These are phyloP conservation scores for Gracilaria vermiculophylla DNA, from an alignment of 23 red algal species.

Conservation along the genomic window DNA sequence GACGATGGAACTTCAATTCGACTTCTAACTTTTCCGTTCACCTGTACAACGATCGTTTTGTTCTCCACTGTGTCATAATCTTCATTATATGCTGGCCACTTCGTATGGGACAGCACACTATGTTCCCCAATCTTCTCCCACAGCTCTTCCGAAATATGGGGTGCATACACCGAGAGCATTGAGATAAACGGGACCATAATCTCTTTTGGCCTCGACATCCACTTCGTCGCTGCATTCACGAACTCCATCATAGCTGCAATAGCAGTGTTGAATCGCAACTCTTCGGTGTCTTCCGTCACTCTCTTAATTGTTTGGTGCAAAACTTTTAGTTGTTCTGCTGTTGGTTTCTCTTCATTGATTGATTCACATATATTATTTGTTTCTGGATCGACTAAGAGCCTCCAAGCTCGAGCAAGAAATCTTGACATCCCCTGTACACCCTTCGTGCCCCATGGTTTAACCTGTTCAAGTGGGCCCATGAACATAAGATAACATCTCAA, in stretches of 20 bases:
- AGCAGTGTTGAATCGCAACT: slow-evolving; percentile 95
- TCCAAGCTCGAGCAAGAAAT: slow-evolving; percentile 92
- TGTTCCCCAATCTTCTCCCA: slow-evolving; percentile 80
- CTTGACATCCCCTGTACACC: slow-evolving; percentile 87
- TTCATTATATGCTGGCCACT: slow-evolving; percentile 76
- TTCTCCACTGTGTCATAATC: slow-evolving; percentile 77
- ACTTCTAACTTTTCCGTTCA: slow-evolving; percentile 94
- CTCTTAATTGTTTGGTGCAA: slow-evolving; percentile 85
- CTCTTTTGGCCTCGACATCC: slow-evolving; percentile 47
- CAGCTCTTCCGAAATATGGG: slow-evolving; percentile 94
- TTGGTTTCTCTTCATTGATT: slow-evolving; percentile 37
- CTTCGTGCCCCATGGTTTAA: slow-evolving; percentile 87
- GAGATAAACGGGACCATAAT: slow-evolving; percentile 80
- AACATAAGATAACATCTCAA: slow-evolving; percentile 99
- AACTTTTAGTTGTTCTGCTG: slow-evolving; percentile 71
- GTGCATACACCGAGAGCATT: slow-evolving; percentile 87
- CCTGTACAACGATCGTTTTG: slow-evolving; percentile 80
- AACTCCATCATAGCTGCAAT: slow-evolving; percentile 97
- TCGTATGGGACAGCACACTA: slow-evolving; percentile 45
- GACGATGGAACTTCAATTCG: slow-evolving; percentile 54
- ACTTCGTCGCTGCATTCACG: slow-evolving; percentile 91
- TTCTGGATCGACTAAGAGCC: slow-evolving; percentile 62
- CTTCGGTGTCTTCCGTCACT: slow-evolving; percentile 87
- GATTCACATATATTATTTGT: slow-evolving; percentile 28
- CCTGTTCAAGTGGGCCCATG: slow-evolving; percentile 99